Conservation (phyloP, 345 rosid species). For the Moricandia moricandioides region DNA sequence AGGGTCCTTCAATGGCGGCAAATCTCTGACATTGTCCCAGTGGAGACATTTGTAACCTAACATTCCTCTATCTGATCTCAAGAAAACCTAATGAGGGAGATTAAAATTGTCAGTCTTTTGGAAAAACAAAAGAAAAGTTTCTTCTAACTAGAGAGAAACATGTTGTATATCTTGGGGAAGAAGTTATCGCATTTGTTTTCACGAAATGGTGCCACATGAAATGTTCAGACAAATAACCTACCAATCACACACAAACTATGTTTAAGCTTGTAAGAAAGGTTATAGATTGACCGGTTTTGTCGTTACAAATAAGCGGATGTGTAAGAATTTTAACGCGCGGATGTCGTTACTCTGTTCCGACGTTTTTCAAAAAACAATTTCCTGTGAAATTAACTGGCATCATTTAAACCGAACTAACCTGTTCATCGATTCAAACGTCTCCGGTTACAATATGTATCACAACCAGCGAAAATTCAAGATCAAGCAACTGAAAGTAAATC, state of each 20-base stretch:
- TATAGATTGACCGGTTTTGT: background rate
- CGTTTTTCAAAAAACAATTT: background rate
- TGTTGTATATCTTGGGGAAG: background rate
- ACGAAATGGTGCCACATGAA: background rate
- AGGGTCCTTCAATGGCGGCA: slow-evolving; percentile 36
- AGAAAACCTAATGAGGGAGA: background rate
- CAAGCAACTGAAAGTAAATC: slow-evolving; percentile 3
- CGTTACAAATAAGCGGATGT: background rate
- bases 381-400: background rate
- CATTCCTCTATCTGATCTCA: slow-evolving; percentile 35
- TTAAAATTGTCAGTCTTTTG: background rate
- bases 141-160: background rate
- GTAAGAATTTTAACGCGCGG: background rate
- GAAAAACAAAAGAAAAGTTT: background rate
- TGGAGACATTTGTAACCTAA: slow-evolving; percentile 54
- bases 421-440: slow-evolving; percentile 4
- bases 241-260: background rate
- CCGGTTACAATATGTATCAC: slow-evolving; percentile 5
- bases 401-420: slow-evolving; percentile 7
- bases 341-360: background rate
- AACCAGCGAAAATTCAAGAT: slow-evolving; percentile 8
- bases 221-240: background rate
- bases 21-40: slow-evolving; percentile 38
- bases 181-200: slow-evolving; percentile 4
- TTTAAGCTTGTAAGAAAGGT: background rate